These are phyloP conservation scores for Mycosphaerella sp. DNA, from an alignment of 2,329 filamentous ascomycete species.

Conservation along the genomic window DNA sequence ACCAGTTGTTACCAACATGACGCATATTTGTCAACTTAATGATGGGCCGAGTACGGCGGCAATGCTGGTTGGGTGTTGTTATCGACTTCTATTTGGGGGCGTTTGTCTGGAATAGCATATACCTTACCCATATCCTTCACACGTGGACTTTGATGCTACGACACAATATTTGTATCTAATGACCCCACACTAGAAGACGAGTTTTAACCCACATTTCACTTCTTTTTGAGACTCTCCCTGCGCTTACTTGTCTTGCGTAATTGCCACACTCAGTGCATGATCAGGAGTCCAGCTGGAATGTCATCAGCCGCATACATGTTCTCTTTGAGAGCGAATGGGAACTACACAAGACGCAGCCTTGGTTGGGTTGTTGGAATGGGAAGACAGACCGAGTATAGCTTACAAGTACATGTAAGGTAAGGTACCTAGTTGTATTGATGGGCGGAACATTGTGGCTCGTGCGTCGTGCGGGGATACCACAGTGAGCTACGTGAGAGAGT, in stretches of 20 bases:
- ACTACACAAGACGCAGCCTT: no score
- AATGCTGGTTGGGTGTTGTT: constrained; percentile 9
- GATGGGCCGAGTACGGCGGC: background rate
- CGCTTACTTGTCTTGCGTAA: no score
- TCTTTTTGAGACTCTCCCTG: background rate
- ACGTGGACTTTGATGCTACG: constrained; percentile 6
- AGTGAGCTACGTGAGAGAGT: background rate
- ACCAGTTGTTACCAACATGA: constrained; percentile 7
- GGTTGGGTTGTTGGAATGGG: no score
- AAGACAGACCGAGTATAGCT: no score
- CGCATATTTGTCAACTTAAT: constrained; percentile 8
- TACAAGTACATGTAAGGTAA: no score
- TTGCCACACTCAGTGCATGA: no score
- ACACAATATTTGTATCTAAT: constrained; percentile 10
- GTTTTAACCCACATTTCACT: constrained; percentile 12
- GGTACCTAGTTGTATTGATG: no score
- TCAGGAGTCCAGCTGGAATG: no score
- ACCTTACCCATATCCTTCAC: background rate
- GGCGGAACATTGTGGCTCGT: no score
- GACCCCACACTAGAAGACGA: constrained; percentile 13
- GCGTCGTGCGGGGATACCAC: no score
- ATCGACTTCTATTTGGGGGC: constrained; percentile 7
- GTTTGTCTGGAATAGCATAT: constrained; percentile 6
- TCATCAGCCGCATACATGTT: no score
- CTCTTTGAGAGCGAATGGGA: no score